Percentiles rank a stretch among this genome's conserved stretches.
Evolutionary conservation across 2,329 filamentous ascomycete genomes (phyloP).

Genomic region (Bipolaris gigantea): DNA sequence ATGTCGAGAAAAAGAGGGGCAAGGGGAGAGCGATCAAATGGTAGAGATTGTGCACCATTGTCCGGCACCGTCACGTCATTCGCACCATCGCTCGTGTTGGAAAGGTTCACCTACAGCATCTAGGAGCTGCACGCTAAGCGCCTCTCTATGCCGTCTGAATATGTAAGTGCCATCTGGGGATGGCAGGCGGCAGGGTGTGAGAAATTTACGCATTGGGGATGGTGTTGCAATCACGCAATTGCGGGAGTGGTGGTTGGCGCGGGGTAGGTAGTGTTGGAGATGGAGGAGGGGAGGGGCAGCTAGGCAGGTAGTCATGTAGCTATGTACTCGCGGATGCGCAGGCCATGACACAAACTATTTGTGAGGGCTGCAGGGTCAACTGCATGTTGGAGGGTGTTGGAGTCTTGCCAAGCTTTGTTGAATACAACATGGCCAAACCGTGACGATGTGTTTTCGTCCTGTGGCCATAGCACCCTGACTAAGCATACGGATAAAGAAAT

Average conservation of each 20-base stretch:
- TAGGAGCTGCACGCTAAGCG: not conserved
- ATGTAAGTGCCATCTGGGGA: not conserved
- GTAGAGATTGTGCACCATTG: not conserved
- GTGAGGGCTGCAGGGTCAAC: too few species aligned
- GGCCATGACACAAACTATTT: not conserved
- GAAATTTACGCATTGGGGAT: not conserved
- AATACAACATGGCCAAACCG: too few species aligned
- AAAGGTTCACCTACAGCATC: not conserved
- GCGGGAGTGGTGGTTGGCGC: not conserved
- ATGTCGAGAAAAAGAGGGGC: not conserved
- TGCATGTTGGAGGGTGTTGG: too few species aligned
- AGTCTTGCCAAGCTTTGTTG: too few species aligned
- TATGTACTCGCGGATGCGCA: not conserved
- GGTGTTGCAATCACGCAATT: conserved; percentile 2
- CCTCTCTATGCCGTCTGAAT: not conserved
- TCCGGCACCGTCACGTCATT: conserved; percentile 11
- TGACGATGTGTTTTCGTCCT: too few species aligned
- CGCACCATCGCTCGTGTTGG: not conserved
- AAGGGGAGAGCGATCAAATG: not conserved
- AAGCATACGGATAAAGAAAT: too few species aligned
- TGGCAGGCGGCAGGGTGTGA: not conserved
- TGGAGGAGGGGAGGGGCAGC: not conserved
- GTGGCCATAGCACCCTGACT: too few species aligned
- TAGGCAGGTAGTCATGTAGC: not conserved
- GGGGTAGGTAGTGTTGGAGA: conserved; percentile 1